A percentile compares a stretch with the other conserved stretches of the same genome.
phyloP scores from a whole-genome alignment of 495 filamentous ascomycete species.

The Clavariopsis aquatica region DNA sequence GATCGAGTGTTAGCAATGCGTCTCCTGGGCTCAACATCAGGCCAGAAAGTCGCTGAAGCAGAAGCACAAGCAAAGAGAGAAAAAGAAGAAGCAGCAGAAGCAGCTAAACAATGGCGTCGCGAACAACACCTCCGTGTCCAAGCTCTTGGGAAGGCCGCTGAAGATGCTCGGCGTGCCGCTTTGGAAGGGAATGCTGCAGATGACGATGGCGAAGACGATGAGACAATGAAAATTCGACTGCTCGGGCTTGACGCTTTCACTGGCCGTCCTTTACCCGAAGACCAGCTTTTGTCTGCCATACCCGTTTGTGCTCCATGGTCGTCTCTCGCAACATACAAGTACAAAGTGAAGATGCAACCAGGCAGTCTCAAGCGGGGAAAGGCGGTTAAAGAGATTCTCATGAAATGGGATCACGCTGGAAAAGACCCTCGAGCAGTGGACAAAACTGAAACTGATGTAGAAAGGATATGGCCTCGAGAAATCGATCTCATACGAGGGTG shows the following conservation, averaged over 20 bases:
- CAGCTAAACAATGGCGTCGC: slow-evolving; percentile 67
- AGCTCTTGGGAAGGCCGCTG: slow-evolving; percentile 59
- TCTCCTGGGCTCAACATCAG: slow-evolving; percentile 70
- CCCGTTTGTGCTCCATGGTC: slow-evolving; percentile 89
- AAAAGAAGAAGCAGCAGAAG: slow-evolving; percentile 63
- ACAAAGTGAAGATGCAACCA: slow-evolving; percentile 90
- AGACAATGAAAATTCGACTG: slow-evolving; percentile 54
- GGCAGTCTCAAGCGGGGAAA: slow-evolving; percentile 91
- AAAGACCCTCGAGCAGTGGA: slow-evolving; percentile 56
- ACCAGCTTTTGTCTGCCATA: slow-evolving; percentile 87
- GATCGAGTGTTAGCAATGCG: slow-evolving; percentile 80
- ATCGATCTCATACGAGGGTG: slow-evolving; percentile 76
- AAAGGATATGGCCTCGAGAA: slow-evolving; percentile 80
- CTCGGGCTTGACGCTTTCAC: slow-evolving; percentile 72
- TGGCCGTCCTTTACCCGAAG: slow-evolving; percentile 73
- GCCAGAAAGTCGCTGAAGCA: slow-evolving; percentile 55
- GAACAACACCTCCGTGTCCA: slow-evolving; percentile 76
- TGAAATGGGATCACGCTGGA: slow-evolving; percentile 65
- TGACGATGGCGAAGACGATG: slow-evolving; percentile 52
- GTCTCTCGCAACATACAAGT: slow-evolving; percentile 76
- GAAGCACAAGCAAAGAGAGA: slow-evolving; percentile 53
- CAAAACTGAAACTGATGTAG: slow-evolving; percentile 59
- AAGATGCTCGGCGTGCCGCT: slow-evolving; percentile 58
- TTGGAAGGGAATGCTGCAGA: slow-evolving; percentile 40
- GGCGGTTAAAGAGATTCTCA: slow-evolving; percentile 83